phyloP scores from a whole-genome alignment of 1,139 yeast genomes.

The Diutina sp. region DNA sequence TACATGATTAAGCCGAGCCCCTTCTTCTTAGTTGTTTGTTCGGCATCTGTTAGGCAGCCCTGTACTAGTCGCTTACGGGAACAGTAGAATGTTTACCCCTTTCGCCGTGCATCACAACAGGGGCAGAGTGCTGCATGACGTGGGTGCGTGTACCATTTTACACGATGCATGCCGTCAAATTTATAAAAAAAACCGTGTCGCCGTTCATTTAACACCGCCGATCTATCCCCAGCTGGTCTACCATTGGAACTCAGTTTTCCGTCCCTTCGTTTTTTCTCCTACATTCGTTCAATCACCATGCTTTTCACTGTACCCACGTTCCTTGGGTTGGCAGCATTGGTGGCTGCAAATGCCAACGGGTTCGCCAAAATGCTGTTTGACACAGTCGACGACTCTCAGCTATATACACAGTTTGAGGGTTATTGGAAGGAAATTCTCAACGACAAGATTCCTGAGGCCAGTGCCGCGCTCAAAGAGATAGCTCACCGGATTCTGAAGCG shows the following conservation, averaged over 20 bases:
- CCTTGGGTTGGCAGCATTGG: background rate
- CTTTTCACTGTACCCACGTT: background rate
- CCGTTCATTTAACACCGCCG: background rate
- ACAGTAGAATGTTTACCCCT: background rate
- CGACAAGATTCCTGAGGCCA: background rate
- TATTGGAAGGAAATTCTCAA: background rate
- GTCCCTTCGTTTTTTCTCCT: background rate
- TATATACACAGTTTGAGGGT: background rate
- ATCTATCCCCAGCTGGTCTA: background rate
- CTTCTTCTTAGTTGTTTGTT: background rate
- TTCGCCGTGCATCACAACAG: background rate
- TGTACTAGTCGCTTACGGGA: background rate
- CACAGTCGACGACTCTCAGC: background rate
- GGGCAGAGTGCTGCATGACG: background rate
- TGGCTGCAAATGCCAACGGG: background rate
- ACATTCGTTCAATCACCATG: background rate
- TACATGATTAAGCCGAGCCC: background rate
- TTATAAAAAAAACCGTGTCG: background rate
- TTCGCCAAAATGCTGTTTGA: background rate
- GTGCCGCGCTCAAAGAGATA: background rate
- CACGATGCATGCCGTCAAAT: background rate
- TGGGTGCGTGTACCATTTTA: background rate
- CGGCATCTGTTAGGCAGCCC: background rate
- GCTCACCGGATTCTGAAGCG: background rate
- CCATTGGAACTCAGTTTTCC: background rate